Evolutionary conservation across 768 basidiomycete genomes (phyloP).

Genomic region (Fomitopsis pulvina): DNA sequence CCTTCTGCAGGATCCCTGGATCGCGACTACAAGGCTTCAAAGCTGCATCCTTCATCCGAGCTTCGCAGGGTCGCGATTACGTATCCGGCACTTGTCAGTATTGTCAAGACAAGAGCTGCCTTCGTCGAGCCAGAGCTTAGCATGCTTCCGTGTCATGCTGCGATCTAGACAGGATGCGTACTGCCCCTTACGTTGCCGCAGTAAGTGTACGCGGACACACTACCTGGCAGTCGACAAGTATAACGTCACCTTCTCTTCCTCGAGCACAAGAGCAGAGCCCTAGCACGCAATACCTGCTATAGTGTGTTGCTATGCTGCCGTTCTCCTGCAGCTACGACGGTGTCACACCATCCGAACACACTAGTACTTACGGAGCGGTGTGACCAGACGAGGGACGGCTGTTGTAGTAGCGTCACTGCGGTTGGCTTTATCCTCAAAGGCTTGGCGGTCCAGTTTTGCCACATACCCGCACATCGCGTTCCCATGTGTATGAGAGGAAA

Average conservation of each 20-base stretch:
- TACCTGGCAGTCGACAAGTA: neutral
- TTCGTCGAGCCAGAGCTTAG: neutral
- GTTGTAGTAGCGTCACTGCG: too few relatives aligned
- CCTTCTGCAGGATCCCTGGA: neutral
- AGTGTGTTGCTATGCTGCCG: too few relatives aligned
- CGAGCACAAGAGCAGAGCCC: neutral
- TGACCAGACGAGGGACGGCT: too few relatives aligned
- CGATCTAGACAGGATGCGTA: neutral
- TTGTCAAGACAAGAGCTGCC: neutral
- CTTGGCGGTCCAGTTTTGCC: neutral
- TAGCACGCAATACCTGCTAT: neutral
- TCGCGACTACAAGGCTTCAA: neutral
- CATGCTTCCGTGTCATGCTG: neutral
- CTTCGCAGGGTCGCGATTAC: neutral
- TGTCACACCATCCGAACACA: too few relatives aligned
- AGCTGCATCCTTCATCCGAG: too few relatives aligned
- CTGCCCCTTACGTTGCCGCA: neutral
- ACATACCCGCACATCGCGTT: neutral
- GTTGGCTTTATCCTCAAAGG: too few relatives aligned
- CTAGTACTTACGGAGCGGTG: too few relatives aligned
- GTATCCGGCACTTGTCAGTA: neutral
- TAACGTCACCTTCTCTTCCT: neutral
- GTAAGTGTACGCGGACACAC: neutral
- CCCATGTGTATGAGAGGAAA: neutral
- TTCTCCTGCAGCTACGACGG: neutral